Conservation (phyloP, 1,284 basidiomycete genomes). For the Cutaneotrichosporon mucoides region DNA sequence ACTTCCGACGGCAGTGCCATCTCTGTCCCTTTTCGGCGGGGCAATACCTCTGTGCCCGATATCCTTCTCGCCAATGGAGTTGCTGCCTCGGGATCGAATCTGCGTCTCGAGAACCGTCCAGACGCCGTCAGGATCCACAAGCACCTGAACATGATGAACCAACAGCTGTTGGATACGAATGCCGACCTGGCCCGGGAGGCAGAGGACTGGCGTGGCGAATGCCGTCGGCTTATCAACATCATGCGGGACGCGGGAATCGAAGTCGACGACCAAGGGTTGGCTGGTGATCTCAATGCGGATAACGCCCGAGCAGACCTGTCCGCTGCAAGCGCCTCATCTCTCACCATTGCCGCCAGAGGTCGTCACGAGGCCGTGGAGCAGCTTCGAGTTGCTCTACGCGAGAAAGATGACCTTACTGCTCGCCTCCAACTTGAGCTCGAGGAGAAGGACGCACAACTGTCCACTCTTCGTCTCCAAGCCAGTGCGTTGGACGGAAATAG, state of each 20-base stretch:
- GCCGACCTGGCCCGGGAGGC: conserved; percentile 39
- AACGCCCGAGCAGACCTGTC: neutral
- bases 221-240: conserved; percentile 23
- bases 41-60: too few species aligned
- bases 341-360: neutral
- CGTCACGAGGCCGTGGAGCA: neutral
- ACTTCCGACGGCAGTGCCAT: too few species aligned
- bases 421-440: too few species aligned
- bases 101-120: too few species aligned
- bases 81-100: too few species aligned
- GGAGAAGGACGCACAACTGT: too few species aligned
- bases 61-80: too few species aligned
- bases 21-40: too few species aligned
- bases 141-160: conserved; percentile 48
- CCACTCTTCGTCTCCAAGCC: too few species aligned
- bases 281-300: neutral
- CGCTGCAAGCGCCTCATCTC: neutral
- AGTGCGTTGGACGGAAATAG: too few species aligned
- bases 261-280: conserved; percentile 23
- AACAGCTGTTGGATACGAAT: conserved; percentile 42
- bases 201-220: conserved; percentile 41
- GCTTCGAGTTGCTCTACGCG: neutral
- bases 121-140: too few species aligned
- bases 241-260: conserved; percentile 34
- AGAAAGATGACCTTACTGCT: too few species aligned